phyloP scores from a whole-genome alignment of 331 rosid species.

The Stylosanthes scabra region DNA sequence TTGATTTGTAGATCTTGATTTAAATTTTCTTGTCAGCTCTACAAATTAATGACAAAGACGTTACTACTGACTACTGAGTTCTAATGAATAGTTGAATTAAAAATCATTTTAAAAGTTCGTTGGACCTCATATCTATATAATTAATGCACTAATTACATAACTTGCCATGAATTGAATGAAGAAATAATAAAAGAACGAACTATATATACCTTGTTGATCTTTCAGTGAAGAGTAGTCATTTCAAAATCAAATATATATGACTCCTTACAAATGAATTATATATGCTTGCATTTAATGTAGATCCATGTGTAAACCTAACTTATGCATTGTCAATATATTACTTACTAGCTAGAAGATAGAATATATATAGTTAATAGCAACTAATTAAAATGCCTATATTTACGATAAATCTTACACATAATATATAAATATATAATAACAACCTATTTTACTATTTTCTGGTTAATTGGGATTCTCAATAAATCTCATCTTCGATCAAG shows the following conservation, averaged over 20 bases:
- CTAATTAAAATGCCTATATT: neutral
- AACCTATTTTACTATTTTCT: neutral
- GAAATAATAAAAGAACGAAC: neutral
- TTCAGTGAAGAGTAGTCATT: neutral
- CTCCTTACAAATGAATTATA: too few species aligned
- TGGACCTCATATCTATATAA: neutral
- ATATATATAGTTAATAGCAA: too few species aligned
- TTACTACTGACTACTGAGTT: neutral
- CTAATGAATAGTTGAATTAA: neutral
- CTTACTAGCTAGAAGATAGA: too few species aligned
- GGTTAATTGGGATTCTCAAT: conserved; percentile 28
- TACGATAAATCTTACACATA: neutral
- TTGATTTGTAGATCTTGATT: neutral
- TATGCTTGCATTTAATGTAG: neutral
- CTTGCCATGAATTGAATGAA: conserved; percentile 9
- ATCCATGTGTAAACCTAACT: too few species aligned
- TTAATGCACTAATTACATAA: neutral
- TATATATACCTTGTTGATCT: neutral
- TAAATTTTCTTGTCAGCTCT: neutral
- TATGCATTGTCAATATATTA: too few species aligned
- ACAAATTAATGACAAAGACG: neutral
- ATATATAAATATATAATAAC: neutral
- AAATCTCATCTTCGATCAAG: neutral
- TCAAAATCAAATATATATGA: neutral
- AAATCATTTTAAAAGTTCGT: neutral